Percentiles rank a stretch among this genome's conserved stretches.
Conservation (phyloP, 768 basidiomycete species). For the Kwoniella mangroviensis region DNA sequence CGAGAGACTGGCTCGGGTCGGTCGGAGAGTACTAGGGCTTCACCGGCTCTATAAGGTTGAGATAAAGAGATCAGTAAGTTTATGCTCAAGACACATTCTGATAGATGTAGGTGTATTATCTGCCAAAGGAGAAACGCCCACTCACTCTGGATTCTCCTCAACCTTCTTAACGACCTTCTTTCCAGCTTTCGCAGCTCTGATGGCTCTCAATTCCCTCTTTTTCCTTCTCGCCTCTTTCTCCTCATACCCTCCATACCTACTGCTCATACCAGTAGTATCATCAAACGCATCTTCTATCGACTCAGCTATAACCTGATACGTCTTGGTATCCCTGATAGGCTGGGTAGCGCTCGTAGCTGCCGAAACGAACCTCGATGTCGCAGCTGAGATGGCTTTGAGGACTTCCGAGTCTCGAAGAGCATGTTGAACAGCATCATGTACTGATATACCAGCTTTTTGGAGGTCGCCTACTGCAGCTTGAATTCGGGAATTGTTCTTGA, state of each 20-base stretch:
- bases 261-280: constrained; percentile 70
- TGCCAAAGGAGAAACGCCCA: constrained; percentile 25
- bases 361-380: constrained; percentile 80
- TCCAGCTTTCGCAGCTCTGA: constrained; percentile 77
- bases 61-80: background rate
- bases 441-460: constrained; percentile 69
- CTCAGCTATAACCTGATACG: constrained; percentile 89
- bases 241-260: constrained; percentile 87
- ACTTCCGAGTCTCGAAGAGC: constrained; percentile 93
- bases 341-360: constrained; percentile 89
- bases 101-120: background rate
- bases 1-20: constrained; percentile 42
- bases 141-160: constrained; percentile 80
- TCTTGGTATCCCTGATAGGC: constrained; percentile 93
- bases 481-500: constrained; percentile 91
- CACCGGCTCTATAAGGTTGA: constrained; percentile 70
- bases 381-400: constrained; percentile 84
- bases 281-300: constrained; percentile 90
- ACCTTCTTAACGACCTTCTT: constrained; percentile 65
- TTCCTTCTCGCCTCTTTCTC: constrained; percentile 87
- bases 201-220: constrained; percentile 77
- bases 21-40: constrained; percentile 72
- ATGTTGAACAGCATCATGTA: constrained; percentile 86
- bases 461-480: constrained; percentile 93
- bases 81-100: background rate